Conservation (phyloP, 108 stramenopile genomes). For the Skeletonema potamos region DNA sequence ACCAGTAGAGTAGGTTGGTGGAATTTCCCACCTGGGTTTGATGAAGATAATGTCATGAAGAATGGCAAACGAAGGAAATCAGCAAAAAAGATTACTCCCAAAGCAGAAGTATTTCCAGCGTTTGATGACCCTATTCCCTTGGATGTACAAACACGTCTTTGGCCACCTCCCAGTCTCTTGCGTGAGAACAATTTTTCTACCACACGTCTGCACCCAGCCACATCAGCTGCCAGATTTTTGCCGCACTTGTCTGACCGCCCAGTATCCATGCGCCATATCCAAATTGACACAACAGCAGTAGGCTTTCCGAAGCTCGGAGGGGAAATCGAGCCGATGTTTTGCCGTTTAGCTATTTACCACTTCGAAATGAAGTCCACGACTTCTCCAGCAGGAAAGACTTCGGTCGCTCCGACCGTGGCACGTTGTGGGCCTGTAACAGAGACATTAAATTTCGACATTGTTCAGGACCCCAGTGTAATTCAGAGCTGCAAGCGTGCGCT, state of each 20-base stretch:
- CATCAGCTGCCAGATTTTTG: conserved; percentile 61
- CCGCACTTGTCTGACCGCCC: conserved; percentile 87
- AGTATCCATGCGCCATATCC: conserved; percentile 74
- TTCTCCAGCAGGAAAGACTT: conserved; percentile 30
- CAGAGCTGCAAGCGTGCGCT: conserved; percentile 58
- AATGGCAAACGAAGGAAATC: conserved; percentile 4
- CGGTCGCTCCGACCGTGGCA: conserved; percentile 53
- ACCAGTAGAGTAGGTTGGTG: conserved; percentile 53
- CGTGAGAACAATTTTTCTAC: conserved; percentile 70
- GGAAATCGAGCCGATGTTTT: conserved; percentile 88
- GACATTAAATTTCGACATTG: conserved; percentile 78
- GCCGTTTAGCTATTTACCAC: conserved; percentile 80
- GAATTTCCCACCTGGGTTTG: conserved; percentile 45
- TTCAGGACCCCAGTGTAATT: conserved; percentile 66
- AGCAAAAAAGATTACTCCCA: conserved; percentile 13
- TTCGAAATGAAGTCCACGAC: conserved; percentile 60
- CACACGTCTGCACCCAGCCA: conserved; percentile 73
- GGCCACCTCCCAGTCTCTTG: conserved; percentile 60
- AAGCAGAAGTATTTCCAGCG: conserved; percentile 43
- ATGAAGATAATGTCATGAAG: neutral
- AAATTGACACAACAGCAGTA: conserved; percentile 87
- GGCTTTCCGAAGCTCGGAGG: conserved; percentile 82
- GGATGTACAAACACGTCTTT: conserved; percentile 60
- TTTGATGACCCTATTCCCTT: conserved; percentile 50
- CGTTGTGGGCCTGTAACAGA: conserved; percentile 84